phyloP scores from a whole-genome alignment of 345 rosid genomes.

The Euphorbia tirucalli region DNA sequence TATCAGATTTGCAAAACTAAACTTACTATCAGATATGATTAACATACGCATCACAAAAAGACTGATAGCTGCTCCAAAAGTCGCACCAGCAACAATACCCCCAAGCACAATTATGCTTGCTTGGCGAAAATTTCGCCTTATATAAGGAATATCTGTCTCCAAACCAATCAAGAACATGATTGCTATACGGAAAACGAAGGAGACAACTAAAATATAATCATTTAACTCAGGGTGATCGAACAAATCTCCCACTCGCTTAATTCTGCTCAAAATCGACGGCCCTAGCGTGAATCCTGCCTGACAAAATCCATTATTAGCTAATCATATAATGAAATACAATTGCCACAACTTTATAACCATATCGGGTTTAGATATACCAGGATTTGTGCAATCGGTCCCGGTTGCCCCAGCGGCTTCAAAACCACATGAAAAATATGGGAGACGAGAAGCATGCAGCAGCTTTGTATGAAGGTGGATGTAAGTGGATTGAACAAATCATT shows the following conservation, averaged over 20 bases:
- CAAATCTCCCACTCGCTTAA: not conserved
- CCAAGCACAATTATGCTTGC: constrained; percentile 1
- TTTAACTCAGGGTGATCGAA: constrained; percentile 4
- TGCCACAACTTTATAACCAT: not conserved
- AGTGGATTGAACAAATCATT: constrained; percentile 7
- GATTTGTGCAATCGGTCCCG: constrained; percentile 9
- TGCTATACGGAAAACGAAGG: constrained; percentile 4
- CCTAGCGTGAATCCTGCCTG: constrained; percentile 16
- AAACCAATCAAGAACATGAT: constrained; percentile 11
- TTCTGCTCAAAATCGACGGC: not conserved
- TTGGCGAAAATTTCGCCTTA: constrained; percentile 9
- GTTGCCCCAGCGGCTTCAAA: constrained; percentile 10
- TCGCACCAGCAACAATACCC: not conserved
- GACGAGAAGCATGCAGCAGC: not conserved
- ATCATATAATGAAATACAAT: not conserved
- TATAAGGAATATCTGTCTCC: constrained; percentile 11
- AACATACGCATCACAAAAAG: constrained; percentile 1
- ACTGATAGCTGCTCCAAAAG: constrained; percentile 7
- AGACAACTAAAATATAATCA: constrained; percentile 1
- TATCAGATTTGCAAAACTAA: not conserved
- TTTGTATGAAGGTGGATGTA: constrained; percentile 8
- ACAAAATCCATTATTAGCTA: not conserved
- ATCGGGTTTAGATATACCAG: not conserved
- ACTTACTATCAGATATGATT: not conserved
- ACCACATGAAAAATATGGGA: constrained; percentile 11